Base-by-base conservation (phyloP, 805 yeast genomes). In the Metschnikowia cubensis region DNA sequence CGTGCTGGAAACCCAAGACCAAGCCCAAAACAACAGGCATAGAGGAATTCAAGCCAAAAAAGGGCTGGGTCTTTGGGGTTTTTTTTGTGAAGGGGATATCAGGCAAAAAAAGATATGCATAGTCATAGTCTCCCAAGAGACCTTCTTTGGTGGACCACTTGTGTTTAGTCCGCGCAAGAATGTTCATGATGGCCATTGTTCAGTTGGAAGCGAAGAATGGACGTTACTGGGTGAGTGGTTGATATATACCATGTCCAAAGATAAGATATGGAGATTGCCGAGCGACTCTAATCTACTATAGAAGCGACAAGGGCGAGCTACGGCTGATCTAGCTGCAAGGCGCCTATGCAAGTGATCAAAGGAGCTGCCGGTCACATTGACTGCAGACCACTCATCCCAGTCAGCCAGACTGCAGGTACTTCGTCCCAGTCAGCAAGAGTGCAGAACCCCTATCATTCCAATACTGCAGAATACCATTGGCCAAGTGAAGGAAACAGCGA, bases 1-100 rank as follows among this genome's bases (percentile, higher is more conserved):
- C 47, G 42, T 51, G 54, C 35, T 51, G 54, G 52, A 51, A 48
- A 14, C 54, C 54, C 33, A 51, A 45, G 7, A 51, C 33, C 31
- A 49, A 32, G 35, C 54, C 54, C 36, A 51, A 45, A 10, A 51
- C 35, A 17, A 51, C 18, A n/a, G 54, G 54, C 54, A 51, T 51
- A 14, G 43, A 42, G 10, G 54, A 51, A 40, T 51, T 45, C 35
- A 51, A 43, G 34, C 52, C 52, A 35, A 48, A 51, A 22, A 51
- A 51, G 7, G 54, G 54, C 45, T 48, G 54, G 3, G 52, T 48
- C 47, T 51, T 50, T 31, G 52, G 52, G 5, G 46, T 31, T 36
- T 45, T 48, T 10, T 42, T 51, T 31, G 47, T 36, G 45, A 51
- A 51, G 6, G 54, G 54, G 6, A 48, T 34, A 13, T 51, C 50